Evolutionary conservation across 805 yeast species (phyloP).

Genomic region (Zygosaccharomyces kombuchaensis): DNA sequence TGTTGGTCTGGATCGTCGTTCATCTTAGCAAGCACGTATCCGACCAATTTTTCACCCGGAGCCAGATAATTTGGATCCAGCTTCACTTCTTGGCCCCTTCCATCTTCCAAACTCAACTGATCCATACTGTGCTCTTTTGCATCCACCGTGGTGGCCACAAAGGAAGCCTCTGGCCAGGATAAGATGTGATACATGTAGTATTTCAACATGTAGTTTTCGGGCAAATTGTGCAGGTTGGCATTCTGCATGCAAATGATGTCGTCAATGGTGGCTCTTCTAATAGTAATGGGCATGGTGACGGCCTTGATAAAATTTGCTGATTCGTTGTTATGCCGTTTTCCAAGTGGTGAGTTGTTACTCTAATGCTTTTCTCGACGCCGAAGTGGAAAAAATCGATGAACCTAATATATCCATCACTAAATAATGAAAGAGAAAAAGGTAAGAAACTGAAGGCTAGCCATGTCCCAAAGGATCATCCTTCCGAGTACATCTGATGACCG

Average conservation of each 20-base stretch:
- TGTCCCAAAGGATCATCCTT: constrained; percentile 27
- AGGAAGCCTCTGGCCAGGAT: constrained; percentile 97
- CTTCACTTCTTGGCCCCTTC: constrained; percentile 34
- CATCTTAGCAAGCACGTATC: constrained; percentile 94
- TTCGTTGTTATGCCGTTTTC: not conserved
- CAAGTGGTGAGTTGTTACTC: not conserved
- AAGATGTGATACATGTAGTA: constrained; percentile 90
- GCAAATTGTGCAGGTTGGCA: constrained; percentile 85
- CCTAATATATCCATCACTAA: not conserved
- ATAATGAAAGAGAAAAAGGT: constrained; percentile 1
- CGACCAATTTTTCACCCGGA: constrained; percentile 80
- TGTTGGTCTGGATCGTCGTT: constrained; percentile 84
- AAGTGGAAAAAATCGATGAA: not conserved
- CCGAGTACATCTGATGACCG: constrained; percentile 24
- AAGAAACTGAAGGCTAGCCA: constrained; percentile 3
- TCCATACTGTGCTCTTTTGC: constrained; percentile 32
- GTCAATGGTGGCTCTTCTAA: constrained; percentile 78
- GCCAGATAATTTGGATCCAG: constrained; percentile 61
- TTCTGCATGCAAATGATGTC: constrained; percentile 96
- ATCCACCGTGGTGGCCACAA: constrained; percentile 83
- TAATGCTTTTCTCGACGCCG: not conserved
- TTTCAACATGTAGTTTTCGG: constrained; percentile 89
- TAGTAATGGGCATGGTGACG: constrained; percentile 67
- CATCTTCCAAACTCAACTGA: constrained; percentile 24
- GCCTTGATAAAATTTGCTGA: not conserved